Conservation (phyloP, 148 eudicot genomes). For the Rhododendron mucronatum region DNA sequence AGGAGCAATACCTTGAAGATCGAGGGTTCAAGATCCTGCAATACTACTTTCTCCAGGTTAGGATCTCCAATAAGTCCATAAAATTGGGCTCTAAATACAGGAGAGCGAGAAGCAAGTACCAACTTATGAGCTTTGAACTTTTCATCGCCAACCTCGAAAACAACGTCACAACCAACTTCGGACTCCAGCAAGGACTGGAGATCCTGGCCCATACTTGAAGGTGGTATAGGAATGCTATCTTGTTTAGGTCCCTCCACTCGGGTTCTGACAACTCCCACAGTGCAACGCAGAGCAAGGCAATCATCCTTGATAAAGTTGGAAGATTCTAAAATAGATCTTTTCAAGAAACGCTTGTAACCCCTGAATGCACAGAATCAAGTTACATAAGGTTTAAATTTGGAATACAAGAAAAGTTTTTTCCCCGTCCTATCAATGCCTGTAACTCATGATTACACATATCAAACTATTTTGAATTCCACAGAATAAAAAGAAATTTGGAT, state of each 20-base stretch:
- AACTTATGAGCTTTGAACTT: slow-evolving; percentile 79
- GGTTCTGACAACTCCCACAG: slow-evolving; percentile 82
- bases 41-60: slow-evolving; percentile 49
- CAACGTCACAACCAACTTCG: slow-evolving; percentile 63
- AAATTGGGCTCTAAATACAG: slow-evolving; percentile 92
- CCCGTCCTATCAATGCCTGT: not conserved
- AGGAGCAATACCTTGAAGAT: slow-evolving; percentile 59
- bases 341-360: slow-evolving; percentile 92
- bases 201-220: slow-evolving; percentile 70
- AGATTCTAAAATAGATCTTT: slow-evolving; percentile 52
- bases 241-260: slow-evolving; percentile 80
- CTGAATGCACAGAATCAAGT: slow-evolving; percentile 33
- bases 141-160: slow-evolving; percentile 72
- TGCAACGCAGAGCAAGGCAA: slow-evolving; percentile 69
- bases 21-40: slow-evolving; percentile 74
- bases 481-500: not conserved
- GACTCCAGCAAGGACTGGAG: slow-evolving; percentile 54
- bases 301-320: slow-evolving; percentile 73
- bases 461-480: not conserved
- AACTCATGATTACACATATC: not conserved
- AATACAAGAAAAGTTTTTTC: not conserved
- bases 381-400: not conserved
- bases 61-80: slow-evolving; percentile 77
- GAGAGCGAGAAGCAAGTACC: slow-evolving; percentile 91
- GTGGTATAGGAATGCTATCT: slow-evolving; percentile 46